Conservation (phyloP, 202 grass and related monocot species). For the Alloteropsis angusta region DNA sequence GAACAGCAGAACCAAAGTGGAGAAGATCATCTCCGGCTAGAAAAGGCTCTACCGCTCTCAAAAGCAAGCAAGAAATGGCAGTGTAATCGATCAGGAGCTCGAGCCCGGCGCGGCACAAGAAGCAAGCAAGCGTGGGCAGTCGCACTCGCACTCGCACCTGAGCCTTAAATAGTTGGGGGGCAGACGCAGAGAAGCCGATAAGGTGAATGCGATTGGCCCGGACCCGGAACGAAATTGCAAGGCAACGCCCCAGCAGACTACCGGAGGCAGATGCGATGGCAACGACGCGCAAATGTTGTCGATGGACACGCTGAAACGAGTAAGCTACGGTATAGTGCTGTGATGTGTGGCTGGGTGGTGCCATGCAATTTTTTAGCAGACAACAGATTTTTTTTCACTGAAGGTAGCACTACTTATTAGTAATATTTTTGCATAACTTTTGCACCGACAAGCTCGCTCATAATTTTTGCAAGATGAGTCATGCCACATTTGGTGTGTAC, state of each 20-base stretch:
- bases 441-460: not conserved
- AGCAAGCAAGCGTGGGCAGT: not conserved
- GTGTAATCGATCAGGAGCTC: not conserved
- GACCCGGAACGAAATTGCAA: not conserved
- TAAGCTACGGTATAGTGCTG: not conserved
- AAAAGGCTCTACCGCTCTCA: not conserved
- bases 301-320: not conserved
- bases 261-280: not conserved
- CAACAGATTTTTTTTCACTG: too few species aligned
- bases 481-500: not conserved
- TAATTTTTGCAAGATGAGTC: not conserved
- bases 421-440: not conserved
- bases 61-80: not conserved
- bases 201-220: not conserved
- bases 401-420: not conserved
- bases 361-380: not conserved
- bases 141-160: too few species aligned
- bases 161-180: not conserved
- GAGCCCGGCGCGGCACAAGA: not conserved
- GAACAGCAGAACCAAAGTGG: conserved; percentile 1
- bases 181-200: too few species aligned
- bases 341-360: not conserved
- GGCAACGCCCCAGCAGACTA: not conserved
- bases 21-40: not conserved
- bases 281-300: not conserved